A percentile compares a stretch with the other conserved stretches of the same genome.
phyloP scores from a whole-genome alignment of 805 yeast species.

The Candida loeiensis region DNA sequence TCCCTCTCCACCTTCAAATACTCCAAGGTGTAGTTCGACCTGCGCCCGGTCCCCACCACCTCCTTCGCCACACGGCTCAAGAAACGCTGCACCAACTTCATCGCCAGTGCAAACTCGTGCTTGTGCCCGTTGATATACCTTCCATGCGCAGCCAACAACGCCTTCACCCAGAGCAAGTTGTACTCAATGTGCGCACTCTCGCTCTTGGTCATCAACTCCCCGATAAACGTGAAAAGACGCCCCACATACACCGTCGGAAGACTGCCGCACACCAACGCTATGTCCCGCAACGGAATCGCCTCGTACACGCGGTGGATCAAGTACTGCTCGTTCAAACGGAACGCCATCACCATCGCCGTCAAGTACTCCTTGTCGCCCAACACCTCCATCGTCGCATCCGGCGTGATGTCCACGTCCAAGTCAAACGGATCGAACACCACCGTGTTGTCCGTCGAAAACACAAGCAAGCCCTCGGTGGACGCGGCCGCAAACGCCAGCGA shows the following conservation, averaged over 20 bases:
- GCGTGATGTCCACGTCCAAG: slow-evolving; percentile 88
- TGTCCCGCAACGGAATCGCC: slow-evolving; percentile 64
- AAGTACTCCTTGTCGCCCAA: slow-evolving; percentile 60
- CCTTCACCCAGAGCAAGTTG: slow-evolving; percentile 75
- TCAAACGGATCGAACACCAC: slow-evolving; percentile 91
- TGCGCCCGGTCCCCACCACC: slow-evolving; percentile 51
- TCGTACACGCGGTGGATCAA: slow-evolving; percentile 74
- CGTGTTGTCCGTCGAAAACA: slow-evolving; percentile 74
- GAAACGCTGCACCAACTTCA: slow-evolving; percentile 73
- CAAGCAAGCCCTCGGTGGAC: slow-evolving; percentile 86
- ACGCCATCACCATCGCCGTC: slow-evolving; percentile 85
- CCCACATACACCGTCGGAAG: slow-evolving; percentile 76
- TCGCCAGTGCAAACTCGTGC: slow-evolving; percentile 57
- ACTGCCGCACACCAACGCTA: slow-evolving; percentile 60
- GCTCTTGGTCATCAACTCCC: slow-evolving; percentile 48
- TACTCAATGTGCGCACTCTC: slow-evolving; percentile 84
- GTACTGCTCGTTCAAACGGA: slow-evolving; percentile 80
- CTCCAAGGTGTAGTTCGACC: slow-evolving; percentile 51
- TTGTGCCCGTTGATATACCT: slow-evolving; percentile 60
- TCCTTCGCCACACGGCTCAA: slow-evolving; percentile 72
- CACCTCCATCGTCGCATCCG: slow-evolving; percentile 63
- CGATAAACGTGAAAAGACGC: slow-evolving; percentile 65
- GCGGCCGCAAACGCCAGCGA: slow-evolving; percentile 90
- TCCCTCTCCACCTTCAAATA: slow-evolving; percentile 38
- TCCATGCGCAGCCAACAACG: slow-evolving; percentile 71